Evolutionary conservation across 139 green algal species (phyloP).

Genomic region (Ettlia oleoabundans): DNA sequence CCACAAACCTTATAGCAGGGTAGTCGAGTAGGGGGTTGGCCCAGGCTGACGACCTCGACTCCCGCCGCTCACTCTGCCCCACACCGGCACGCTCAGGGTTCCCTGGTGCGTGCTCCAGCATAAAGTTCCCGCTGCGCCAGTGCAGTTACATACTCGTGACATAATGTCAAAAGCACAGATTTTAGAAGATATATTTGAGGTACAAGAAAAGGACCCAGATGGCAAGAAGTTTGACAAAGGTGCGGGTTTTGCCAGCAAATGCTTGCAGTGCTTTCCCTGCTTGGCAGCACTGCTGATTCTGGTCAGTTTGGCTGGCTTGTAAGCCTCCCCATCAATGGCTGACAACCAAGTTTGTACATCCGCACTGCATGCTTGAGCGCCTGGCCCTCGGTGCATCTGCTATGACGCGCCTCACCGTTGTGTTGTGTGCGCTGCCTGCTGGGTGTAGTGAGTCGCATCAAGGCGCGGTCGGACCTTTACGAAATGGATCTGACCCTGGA

Average conservation of each 20-base stretch:
- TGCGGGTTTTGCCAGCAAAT: constrained; percentile 40
- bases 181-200: constrained; percentile 95
- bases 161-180: constrained; percentile 49
- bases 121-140: not conserved
- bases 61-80: too few relatives aligned
- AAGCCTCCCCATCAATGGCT: too few relatives aligned
- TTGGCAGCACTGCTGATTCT: too few relatives aligned
- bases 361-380: too few relatives aligned
- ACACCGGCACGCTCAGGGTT: too few relatives aligned
- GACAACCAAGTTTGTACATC: too few relatives aligned
- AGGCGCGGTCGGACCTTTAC: constrained; percentile 84
- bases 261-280: too few relatives aligned
- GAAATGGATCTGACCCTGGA: constrained; percentile 94
- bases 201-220: constrained; percentile 87
- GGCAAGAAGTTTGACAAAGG: constrained; percentile 98
- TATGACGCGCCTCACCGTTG: not conserved
- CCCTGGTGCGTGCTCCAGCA: too few relatives aligned
- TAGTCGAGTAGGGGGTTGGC: too few relatives aligned
- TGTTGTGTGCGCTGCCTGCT: not conserved
- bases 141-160: not conserved
- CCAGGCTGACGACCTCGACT: too few relatives aligned
- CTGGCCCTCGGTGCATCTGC: not conserved
- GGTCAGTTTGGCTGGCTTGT: too few relatives aligned
- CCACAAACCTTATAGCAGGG: too few relatives aligned
- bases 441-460: constrained; percentile 85